Base-by-base conservation (phyloP, 164 flowering plant genomes). In the Santalum album region DNA sequence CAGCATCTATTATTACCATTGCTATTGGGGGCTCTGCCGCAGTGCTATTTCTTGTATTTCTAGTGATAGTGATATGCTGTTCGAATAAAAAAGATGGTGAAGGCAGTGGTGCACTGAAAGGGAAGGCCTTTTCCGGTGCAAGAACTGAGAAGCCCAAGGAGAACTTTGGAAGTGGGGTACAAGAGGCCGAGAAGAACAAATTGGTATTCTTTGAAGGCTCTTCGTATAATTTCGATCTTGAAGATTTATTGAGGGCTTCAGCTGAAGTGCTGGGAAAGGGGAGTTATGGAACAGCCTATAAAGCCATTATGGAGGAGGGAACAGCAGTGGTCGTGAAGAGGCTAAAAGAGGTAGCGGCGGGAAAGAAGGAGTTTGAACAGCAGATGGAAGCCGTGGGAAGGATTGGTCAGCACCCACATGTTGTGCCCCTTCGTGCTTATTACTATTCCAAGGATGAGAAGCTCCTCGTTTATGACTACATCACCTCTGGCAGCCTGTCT, bases 261-360 rank as follows among this genome's bases (percentile, higher is more conserved):
- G 86, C 90, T 39, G 90, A 83, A 57, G 84, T 83, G 40, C 73
- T 83, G 56, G 90, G 90, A 18, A 80, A 80, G 54, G 86, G 90
- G 2, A 78, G 76, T 25, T 74, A 59, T 78, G 90, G 90, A 19
- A 83, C 86, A 22, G 67, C 90, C n/a, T 83, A 83, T 43, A 83
- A 81, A 64, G 90, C 86, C 25, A 60, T 75, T 48, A 38, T 83
- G 61, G 90, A 83, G 55, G 86, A 83, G 35, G 59, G 76, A 39
- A 74, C 67, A 1, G 73, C 75, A 0, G 86, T 83, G 25, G 90
- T 76, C 14, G 90, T 83, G 43, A 83, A 83, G 70, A 68, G 90
- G 49, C 54, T 83, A 65, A 81, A 69, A 54, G 86, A 83, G 55
- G 84, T 78, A 7, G 74, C 68, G 14, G 70, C 69, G 1, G 81